Evolutionary conservation across 345 rosid genomes (phyloP).

Genomic region (thale cress (Arabidopsis thaliana)): TAIR10.1 NC_003074.8:3022001-3022500

Average conservation of each 20-base stretch:
- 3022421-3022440: conserved; percentile 94
- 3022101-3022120: conserved; percentile 98
- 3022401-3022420: conserved; percentile 93
- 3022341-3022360: conserved; percentile 89
- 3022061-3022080: conserved; percentile 99
- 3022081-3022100: conserved; percentile 77
- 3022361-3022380: conserved; percentile 97
- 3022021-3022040: conserved; percentile 98
- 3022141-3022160: conserved; percentile 99
- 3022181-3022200: conserved; percentile 95
- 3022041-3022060: conserved; percentile 95
- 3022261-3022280: conserved; percentile 98
- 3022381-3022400: conserved; percentile 99
- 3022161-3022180: conserved; percentile 95
- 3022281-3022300: conserved; percentile 80
- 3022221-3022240: conserved; percentile 95
- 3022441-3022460: conserved; percentile 10
- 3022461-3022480: no score
- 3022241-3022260: conserved; percentile 94
- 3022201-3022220: conserved; percentile 98
- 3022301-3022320: conserved; percentile 91
- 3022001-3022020: conserved; percentile 97
- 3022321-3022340: conserved; percentile 90
- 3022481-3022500: background rate
- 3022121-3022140: conserved; percentile 95